Conservation (phyloP, 208 protist genomes). For the Trypanosoma boissoni region DNA sequence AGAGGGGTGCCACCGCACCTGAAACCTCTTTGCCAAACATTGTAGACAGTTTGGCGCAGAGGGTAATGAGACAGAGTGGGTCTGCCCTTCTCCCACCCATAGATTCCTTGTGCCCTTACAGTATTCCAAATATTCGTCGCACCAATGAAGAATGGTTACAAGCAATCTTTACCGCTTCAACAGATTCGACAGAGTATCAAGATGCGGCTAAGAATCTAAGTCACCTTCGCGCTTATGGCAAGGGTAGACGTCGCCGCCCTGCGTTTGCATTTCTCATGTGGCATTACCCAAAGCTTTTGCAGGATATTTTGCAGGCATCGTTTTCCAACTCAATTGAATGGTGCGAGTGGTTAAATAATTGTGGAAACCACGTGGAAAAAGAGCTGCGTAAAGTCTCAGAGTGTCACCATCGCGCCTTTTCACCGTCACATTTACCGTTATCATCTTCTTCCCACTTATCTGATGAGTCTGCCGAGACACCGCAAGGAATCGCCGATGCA, state of each 20-base stretch:
- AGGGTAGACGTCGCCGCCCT: constrained; percentile 46
- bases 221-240: constrained; percentile 39
- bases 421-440: not conserved
- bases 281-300: constrained; percentile 44
- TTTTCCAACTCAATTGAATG: constrained; percentile 40
- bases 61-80: too few relatives aligned
- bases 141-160: constrained; percentile 18
- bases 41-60: too few relatives aligned
- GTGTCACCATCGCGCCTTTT: constrained; percentile 14
- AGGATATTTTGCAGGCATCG: constrained; percentile 40
- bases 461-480: too few relatives aligned
- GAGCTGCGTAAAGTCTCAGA: constrained; percentile 31
- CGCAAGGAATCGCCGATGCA: not conserved
- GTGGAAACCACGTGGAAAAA: constrained; percentile 26
- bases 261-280: constrained; percentile 33
- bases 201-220: constrained; percentile 28
- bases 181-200: constrained; percentile 35
- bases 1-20: not conserved
- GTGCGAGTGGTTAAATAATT: constrained; percentile 43
- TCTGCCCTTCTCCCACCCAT: constrained; percentile 6
- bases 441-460: not conserved
- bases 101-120: constrained; percentile 46
- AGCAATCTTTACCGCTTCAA: constrained; percentile 36
- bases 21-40: too few relatives aligned
- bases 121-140: constrained; percentile 57